phyloP scores from a whole-genome alignment of 2,329 filamentous ascomycete species.

The Phyllachora maydis region DNA sequence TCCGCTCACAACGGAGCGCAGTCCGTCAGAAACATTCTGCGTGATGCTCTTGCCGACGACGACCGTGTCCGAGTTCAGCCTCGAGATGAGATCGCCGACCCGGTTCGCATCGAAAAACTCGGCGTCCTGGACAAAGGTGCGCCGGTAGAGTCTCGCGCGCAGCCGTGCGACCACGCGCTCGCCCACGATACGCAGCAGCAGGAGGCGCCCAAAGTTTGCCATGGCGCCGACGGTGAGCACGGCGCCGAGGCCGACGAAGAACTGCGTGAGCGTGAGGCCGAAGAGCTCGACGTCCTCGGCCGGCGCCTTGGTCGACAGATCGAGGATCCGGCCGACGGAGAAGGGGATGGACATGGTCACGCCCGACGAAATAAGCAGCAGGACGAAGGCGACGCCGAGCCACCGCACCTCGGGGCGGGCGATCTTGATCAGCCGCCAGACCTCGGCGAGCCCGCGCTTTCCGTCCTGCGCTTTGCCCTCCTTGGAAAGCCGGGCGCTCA shows the following conservation, averaged over 20 bases:
- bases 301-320: constrained; percentile 61
- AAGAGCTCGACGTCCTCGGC: constrained; percentile 52
- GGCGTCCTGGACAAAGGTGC: constrained; percentile 90
- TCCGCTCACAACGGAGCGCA: constrained; percentile 77
- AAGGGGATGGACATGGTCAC: constrained; percentile 96
- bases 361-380: constrained; percentile 72
- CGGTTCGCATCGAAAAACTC: constrained; percentile 98
- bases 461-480: constrained; percentile 49
- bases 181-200: constrained; percentile 82
- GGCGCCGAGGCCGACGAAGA: constrained; percentile 61
- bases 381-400: constrained; percentile 59
- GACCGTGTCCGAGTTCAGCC: constrained; percentile 87
- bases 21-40: constrained; percentile 90
- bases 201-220: constrained; percentile 85
- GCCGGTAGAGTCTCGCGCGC: constrained; percentile 72
- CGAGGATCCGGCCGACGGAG: constrained; percentile 87
- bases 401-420: constrained; percentile 67
- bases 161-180: constrained; percentile 85
- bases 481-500: constrained; percentile 72
- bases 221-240: constrained; percentile 68
- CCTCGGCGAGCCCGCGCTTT: constrained; percentile 48
- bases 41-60: constrained; percentile 98
- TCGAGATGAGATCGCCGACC: constrained; percentile 87
- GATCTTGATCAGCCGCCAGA: constrained; percentile 76
- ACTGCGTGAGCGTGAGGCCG: constrained; percentile 67